Base-by-base conservation (phyloP, 2,329 filamentous ascomycete species). In the Cladosporium sp. region DNA sequence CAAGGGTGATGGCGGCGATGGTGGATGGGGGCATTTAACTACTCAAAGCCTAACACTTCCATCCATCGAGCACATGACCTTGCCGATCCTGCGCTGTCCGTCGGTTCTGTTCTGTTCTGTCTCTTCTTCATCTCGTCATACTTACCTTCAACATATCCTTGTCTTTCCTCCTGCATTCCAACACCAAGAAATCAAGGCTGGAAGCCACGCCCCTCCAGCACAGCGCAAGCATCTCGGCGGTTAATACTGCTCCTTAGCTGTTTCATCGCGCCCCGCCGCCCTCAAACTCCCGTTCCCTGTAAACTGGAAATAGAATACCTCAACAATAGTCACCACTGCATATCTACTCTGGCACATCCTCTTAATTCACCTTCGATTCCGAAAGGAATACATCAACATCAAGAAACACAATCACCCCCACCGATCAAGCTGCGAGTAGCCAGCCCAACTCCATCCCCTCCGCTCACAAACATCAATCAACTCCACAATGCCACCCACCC, bases 401-500 rank as follows among this genome's bases (percentile, higher is more conserved):
- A 33, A 43, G 27, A 16, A 5, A 7, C n/a, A n/a, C 8, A 18
- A 20, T 33, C 18, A 43, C 22, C 29, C 3, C 16, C n/a, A 5
- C 7, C n/a, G n/a, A n/a, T 27, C 22, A 27, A 27, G 22, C 22
- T 27, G 22, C 22, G 22, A 27, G n/a, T n/a, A n/a, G n/a, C n/a
- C n/a, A n/a, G n/a, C n/a, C n/a, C n/a, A n/a, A n/a, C n/a, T n/a
- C n/a, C n/a, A n/a, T n/a, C n/a, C n/a, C n/a, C n/a, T n/a, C n/a
- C n/a, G n/a, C n/a, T 40, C 38, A 40, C 38, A 40, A 2, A 12
- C 15, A n/a, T n/a, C n/a, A n/a, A n/a, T n/a, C 35, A 15, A 39
- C 12, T 19, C 13, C 19, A 54, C 52, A 49, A 89, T 89, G 85
- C 80, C 82, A 61, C 85, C 85, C 16, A 75, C 78, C 59, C 83